Evolutionary conservation across 192 early-diverging fungal genomes (phyloP).

Genomic region (Pilaira anomala): DNA sequence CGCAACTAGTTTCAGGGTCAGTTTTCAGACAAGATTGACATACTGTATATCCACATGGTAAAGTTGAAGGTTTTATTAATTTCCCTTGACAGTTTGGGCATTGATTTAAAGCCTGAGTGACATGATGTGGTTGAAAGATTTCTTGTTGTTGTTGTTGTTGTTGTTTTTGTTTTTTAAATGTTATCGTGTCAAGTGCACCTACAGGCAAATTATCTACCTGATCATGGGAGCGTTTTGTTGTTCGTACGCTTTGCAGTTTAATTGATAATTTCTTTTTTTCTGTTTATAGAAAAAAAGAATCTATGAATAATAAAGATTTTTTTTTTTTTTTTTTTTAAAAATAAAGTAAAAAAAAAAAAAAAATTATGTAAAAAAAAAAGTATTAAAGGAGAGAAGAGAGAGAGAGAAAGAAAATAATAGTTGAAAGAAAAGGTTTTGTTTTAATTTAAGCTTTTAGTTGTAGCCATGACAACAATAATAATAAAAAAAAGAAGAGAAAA

Average conservation of each 20-base stretch:
- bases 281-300: too few species aligned
- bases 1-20: background rate
- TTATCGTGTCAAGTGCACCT: background rate
- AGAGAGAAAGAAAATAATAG: slow-evolving; percentile 8
- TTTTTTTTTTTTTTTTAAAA: background rate
- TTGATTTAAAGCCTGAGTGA: slow-evolving; percentile 17
- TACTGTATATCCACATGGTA: slow-evolving; percentile 43
- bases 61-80: slow-evolving; percentile 36
- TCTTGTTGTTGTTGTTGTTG: slow-evolving; percentile 1
- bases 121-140: slow-evolving; percentile 14
- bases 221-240: slow-evolving; percentile 6
- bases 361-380: slow-evolving; percentile 3
- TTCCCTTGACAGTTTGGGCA: slow-evolving; percentile 38
- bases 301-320: too few species aligned
- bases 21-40: slow-evolving; percentile 37
- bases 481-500: background rate
- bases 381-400: slow-evolving; percentile 1
- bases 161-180: slow-evolving; percentile 3
- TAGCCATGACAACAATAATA: background rate
- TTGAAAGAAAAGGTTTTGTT: background rate
- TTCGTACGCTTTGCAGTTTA: background rate
- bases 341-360: background rate
- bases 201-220: background rate
- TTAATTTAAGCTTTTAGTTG: background rate
- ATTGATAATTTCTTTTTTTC: background rate